These are phyloP conservation scores for Erysimum cheiri DNA, from an alignment of 441 rosid genomes.

Conservation along the genomic window DNA sequence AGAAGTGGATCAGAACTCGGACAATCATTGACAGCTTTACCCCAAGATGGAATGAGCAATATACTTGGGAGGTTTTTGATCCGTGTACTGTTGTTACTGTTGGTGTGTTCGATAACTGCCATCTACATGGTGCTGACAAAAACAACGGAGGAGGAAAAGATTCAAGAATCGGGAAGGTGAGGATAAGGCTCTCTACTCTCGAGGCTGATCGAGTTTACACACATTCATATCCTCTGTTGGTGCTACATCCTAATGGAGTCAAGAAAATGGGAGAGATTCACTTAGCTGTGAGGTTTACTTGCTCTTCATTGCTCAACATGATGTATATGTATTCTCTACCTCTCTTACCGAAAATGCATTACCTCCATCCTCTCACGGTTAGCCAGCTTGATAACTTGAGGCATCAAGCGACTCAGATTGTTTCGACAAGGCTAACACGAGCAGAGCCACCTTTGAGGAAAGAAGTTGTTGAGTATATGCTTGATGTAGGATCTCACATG, in stretches of 20 bases:
- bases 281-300: slow-evolving; percentile 86
- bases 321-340: slow-evolving; percentile 92
- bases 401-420: slow-evolving; percentile 92
- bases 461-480: slow-evolving; percentile 96
- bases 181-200: slow-evolving; percentile 93
- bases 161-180: slow-evolving; percentile 79
- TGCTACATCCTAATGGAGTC: slow-evolving; percentile 79
- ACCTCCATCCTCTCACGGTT: slow-evolving; percentile 86
- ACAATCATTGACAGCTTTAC: slow-evolving; percentile 85
- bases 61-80: slow-evolving; percentile 96
- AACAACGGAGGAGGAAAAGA: slow-evolving; percentile 73
- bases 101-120: slow-evolving; percentile 94
- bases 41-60: slow-evolving; percentile 98
- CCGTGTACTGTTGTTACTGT: slow-evolving; percentile 94
- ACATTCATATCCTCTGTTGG: slow-evolving; percentile 88
- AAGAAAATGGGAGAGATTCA: slow-evolving; percentile 98
- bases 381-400: slow-evolving; percentile 88
- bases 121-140: slow-evolving; percentile 73
- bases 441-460: slow-evolving; percentile 94
- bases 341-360: slow-evolving; percentile 94
- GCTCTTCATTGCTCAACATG: slow-evolving; percentile 93
- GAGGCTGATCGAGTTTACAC: slow-evolving; percentile 94
- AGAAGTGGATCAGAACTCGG: slow-evolving; percentile 93
- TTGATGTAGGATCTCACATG: slow-evolving; percentile 97
- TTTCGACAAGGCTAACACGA: slow-evolving; percentile 81